These are phyloP conservation scores for Penicillium expansum DNA, from an alignment of 2,329 filamentous ascomycete species.

Conservation along the genomic window DNA sequence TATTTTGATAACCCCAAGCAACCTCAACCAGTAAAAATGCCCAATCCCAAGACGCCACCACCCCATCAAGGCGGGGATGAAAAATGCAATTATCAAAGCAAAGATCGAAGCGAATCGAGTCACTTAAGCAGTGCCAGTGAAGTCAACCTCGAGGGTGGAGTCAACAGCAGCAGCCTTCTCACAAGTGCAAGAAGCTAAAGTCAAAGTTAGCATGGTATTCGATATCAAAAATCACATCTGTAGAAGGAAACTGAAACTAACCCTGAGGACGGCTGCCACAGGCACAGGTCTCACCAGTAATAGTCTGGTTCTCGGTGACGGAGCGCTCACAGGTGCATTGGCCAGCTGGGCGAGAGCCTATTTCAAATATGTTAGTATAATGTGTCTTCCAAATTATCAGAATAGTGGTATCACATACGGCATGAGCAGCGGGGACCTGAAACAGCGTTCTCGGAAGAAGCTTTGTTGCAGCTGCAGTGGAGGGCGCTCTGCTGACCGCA, in stretches of 20 bases:
- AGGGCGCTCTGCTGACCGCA: constrained; percentile 87
- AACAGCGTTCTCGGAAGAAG: constrained; percentile 70
- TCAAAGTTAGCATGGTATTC: constrained; percentile 13
- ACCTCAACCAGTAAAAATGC: background rate
- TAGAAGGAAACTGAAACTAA: constrained; percentile 44
- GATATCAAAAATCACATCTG: background rate
- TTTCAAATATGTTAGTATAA: background rate
- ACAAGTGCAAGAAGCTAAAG: constrained; percentile 71
- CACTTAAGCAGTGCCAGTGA: constrained; percentile 63
- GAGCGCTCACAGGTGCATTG: constrained; percentile 79
- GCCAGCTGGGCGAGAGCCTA: constrained; percentile 69
- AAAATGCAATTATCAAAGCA: constrained; percentile 11
- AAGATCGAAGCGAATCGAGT: background rate
- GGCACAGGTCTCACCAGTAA: constrained; percentile 62
- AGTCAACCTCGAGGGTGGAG: constrained; percentile 73
- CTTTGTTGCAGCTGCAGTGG: constrained; percentile 80
- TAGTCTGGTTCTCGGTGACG: constrained; percentile 63
- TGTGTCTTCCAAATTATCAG: background rate
- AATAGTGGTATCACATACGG: constrained; percentile 49
- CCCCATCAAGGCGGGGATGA: background rate
- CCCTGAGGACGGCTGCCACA: constrained; percentile 73
- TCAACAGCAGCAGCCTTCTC: constrained; percentile 66
- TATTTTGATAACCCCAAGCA: background rate
- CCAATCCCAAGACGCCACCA: constrained; percentile 5
- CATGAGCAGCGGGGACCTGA: constrained; percentile 77